Conservation (phyloP, 495 filamentous ascomycete genomes). For the Penicillium salamii region DNA sequence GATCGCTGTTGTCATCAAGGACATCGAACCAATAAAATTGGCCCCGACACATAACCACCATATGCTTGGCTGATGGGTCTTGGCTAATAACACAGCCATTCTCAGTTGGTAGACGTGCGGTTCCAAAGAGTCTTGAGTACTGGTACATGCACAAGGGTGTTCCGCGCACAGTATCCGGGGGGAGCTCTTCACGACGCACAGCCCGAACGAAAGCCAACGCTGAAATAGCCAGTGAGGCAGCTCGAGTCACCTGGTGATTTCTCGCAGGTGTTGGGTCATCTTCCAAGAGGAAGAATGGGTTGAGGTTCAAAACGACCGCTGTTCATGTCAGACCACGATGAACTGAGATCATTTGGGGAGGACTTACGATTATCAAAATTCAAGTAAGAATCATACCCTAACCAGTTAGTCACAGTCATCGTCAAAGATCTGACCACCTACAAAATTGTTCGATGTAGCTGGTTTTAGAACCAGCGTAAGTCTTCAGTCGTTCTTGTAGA, state of each 20-base stretch:
- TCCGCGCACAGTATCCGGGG: constrained; percentile 80
- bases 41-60: constrained; percentile 91
- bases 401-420: neutral
- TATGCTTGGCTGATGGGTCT: constrained; percentile 81
- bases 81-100: constrained; percentile 96
- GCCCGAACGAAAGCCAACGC: constrained; percentile 90
- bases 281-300: constrained; percentile 96
- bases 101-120: constrained; percentile 89
- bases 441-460: constrained; percentile 99
- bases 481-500: constrained; percentile 84
- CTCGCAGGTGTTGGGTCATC: constrained; percentile 95
- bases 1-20: constrained; percentile 85
- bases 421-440: constrained; percentile 45
- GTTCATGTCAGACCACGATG: constrained; percentile 8
- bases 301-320: constrained; percentile 93
- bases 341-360: no score
- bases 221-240: constrained; percentile 87
- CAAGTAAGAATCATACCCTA: constrained; percentile 98
- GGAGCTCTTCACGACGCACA: constrained; percentile 87
- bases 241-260: constrained; percentile 93
- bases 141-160: constrained; percentile 95
- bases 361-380: constrained; percentile 86
- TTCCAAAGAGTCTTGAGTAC: constrained; percentile 93
- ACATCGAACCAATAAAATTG: constrained; percentile 99
- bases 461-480: constrained; percentile 87